Evolutionary conservation across 345 rosid genomes (phyloP).

Genomic region (Lenwebbia sp.): DNA sequence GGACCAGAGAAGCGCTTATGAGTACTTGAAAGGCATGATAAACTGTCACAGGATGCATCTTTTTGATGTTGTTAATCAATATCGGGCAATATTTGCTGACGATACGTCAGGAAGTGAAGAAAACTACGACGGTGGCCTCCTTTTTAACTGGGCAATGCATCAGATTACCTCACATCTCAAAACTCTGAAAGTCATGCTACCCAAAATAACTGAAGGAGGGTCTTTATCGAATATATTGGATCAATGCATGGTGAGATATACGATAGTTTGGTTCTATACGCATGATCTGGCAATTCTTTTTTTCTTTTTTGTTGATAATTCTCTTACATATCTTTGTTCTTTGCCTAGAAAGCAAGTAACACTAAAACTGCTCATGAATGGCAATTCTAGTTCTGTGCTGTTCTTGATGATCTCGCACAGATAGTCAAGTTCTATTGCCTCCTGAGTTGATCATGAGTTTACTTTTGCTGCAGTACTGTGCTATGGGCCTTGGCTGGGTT

Average conservation of each 20-base stretch:
- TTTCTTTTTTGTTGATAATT: not conserved
- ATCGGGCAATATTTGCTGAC: conserved; percentile 93
- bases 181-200: conserved; percentile 88
- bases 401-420: not conserved
- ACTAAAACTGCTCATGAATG: not conserved
- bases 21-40: conserved; percentile 74
- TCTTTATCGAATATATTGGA: conserved; percentile 89
- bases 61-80: conserved; percentile 94
- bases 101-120: conserved; percentile 96
- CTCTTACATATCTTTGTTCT: not conserved
- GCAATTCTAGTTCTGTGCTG: not conserved
- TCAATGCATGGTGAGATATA: conserved; percentile 73
- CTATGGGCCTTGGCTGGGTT: conserved; percentile 94
- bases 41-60: conserved; percentile 65
- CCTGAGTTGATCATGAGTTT: not conserved
- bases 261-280: not conserved
- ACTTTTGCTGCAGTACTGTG: conserved; percentile 59
- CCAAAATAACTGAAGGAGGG: conserved; percentile 94
- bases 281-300: not conserved
- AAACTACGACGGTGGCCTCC: conserved; percentile 88
- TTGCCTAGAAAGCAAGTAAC: not conserved
- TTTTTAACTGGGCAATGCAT: conserved; percentile 98
- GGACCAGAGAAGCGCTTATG: conserved; percentile 83
- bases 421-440: not conserved
- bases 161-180: conserved; percentile 93